These are phyloP conservation scores for Solanum pennellii DNA, from an alignment of 257 asterid genomes.

Conservation along the genomic window DNA sequence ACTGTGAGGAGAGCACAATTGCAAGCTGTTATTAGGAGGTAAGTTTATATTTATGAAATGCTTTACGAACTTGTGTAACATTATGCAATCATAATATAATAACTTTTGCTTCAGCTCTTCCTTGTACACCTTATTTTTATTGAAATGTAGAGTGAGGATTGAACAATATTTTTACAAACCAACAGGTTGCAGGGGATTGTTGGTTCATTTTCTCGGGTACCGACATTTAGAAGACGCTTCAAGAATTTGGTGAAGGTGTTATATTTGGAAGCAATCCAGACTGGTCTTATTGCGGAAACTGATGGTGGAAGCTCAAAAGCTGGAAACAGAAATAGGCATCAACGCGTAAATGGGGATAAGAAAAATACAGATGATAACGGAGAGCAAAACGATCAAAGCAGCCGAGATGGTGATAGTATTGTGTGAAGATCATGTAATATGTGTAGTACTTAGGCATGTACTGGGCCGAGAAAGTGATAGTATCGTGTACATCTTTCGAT, in stretches of 20 bases:
- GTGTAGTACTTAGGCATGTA: not conserved
- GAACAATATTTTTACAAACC: not conserved
- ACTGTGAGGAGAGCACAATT: constrained; percentile 68
- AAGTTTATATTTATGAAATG: not conserved
- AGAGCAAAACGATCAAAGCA: not conserved
- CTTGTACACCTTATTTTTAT: not conserved
- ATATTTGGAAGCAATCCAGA: constrained; percentile 46
- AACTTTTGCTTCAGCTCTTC: not conserved
- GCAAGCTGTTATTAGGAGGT: constrained; percentile 86
- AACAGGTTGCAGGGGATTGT: constrained; percentile 78
- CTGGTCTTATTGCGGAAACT: constrained; percentile 12
- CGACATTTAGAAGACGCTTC: constrained; percentile 73
- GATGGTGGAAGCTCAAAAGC: not conserved
- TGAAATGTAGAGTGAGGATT: not conserved
- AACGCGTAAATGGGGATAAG: constrained; percentile 10
- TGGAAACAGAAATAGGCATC: not conserved
- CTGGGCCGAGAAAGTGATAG: not conserved
- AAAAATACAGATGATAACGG: constrained; percentile 10
- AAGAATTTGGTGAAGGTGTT: constrained; percentile 47
- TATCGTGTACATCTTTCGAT: not conserved
- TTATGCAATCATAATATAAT: not conserved
- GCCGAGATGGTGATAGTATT: not conserved
- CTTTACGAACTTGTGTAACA: not conserved
- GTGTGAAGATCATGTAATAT: constrained; percentile 16
- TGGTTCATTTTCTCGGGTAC: constrained; percentile 57